Evolutionary conservation across 768 basidiomycete genomes (phyloP).

Genomic region (Filobasidium wieringae): DNA sequence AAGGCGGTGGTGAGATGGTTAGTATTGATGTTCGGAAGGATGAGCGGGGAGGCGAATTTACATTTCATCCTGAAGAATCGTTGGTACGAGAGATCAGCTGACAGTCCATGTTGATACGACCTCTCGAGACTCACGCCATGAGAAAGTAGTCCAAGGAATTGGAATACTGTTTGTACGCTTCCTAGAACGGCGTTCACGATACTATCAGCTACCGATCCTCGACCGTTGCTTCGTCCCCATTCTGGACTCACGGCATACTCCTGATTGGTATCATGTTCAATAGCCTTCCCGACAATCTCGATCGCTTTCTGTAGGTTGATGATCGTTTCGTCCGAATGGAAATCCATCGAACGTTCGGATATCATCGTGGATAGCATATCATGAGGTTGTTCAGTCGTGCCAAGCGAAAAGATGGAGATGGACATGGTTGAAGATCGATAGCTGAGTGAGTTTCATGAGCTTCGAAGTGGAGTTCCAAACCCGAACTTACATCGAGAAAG

Average conservation of each 20-base stretch:
- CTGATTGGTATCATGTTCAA: conserved; percentile 82
- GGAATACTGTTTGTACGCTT: conserved; percentile 88
- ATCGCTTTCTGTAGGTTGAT: conserved; percentile 54
- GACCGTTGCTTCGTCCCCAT: background rate
- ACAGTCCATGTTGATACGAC: too few relatives aligned
- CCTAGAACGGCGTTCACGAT: conserved; percentile 30
- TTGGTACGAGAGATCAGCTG: too few relatives aligned
- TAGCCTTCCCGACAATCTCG: conserved; percentile 81
- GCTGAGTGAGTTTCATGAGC: too few relatives aligned
- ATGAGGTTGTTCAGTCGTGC: too few relatives aligned
- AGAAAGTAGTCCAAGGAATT: conserved; percentile 97
- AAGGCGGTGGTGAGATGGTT: background rate
- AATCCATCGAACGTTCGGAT: background rate
- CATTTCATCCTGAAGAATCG: too few relatives aligned
- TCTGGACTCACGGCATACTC: conserved; percentile 53
- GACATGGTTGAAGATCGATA: too few relatives aligned
- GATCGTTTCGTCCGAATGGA: background rate
- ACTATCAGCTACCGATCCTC: background rate
- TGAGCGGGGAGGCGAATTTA: background rate
- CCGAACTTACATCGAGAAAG: conserved; percentile 39
- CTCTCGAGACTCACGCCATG: conserved; percentile 66
- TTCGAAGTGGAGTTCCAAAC: background rate
- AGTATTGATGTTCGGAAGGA: too few relatives aligned
- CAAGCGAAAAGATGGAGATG: too few relatives aligned
- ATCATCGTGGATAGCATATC: conserved; percentile 9